Evolutionary conservation across 2,329 filamentous ascomycete species (phyloP), one percentile per base, ranked within the genome.

Genomic region (Ramularia collo-cygni): DNA sequence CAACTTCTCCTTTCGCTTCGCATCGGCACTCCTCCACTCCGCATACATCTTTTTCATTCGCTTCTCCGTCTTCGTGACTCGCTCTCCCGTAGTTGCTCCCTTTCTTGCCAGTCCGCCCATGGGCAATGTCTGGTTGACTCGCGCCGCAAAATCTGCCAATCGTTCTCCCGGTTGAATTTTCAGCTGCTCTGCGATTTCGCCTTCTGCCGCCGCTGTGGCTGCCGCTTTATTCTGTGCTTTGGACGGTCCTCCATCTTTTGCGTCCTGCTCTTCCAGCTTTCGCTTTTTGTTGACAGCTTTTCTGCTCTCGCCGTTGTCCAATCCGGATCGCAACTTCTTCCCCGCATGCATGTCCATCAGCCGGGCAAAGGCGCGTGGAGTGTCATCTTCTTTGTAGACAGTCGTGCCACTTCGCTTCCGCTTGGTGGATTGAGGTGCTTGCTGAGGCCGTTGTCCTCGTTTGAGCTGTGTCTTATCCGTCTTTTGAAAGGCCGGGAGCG

Each of bases 61-160:
- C 60, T 79, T 83, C 66, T 95, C 89, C 56, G 89, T 92, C 61
- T 81, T 83, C 4, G 89, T 95, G 37, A 77, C 73, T 47, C 77
- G 74, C 13, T 80, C 74, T 24, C 76, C 64, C 5, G 79, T 74
- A 44, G 82, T 80, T 47, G 72, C 78, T 37, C 76, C 79, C 50
- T 72, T 78, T 7, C 72, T 60, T 46, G 53, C 62, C 7, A 95
- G 70, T 0, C 81, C 81, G 6, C 78, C 69, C 0, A 98, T 66
- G 0, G 90, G 90, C 5, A 96, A 70, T 0, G 85, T 80, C 35
- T 85, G 83, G 58, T 96, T 83, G 5, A 98, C 92, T 19, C 89
- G 79, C 8, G 81, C 77, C 6, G 80, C 70, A 59, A 93, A 98
- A 37, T 93, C 84, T 4, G 82, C 78, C 57, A 96, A 69, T 37